Evolutionary conservation across 2,329 filamentous ascomycete genomes (phyloP), one percentile per base, ranked within the genome.

Genomic region (Calonectria leucothoes): DNA sequence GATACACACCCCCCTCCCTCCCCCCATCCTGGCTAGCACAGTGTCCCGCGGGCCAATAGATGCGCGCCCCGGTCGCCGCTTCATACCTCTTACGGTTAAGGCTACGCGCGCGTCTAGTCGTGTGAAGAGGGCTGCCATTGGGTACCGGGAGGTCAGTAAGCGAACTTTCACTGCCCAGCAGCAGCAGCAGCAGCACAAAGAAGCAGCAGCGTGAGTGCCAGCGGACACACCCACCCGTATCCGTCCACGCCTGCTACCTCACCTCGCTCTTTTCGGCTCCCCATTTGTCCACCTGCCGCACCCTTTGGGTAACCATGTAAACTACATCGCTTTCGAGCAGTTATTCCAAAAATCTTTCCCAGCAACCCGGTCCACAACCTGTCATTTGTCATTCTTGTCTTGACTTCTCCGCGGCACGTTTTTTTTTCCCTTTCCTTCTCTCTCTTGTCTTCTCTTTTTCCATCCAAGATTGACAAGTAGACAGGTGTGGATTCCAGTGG

Each of bases 91-190:
- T 76, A 25, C 6, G 72, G 78, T 64, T 64, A 70, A 71, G 74
- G 71, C 33, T 74, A 76, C 78, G 80, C 81, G 82, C 82, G 82
- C 82, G 81, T 83, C 75, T 82, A 81, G 72, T 65, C 70, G 69
- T 71, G 70, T 71, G 67, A 72, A 63, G 68, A 64, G 73, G 63
- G 45, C 69, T 76, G 70, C 69, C 61, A 83, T 83, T 83, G 81
- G 82, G 73, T 78, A 81, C 79, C 79, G 79, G 77, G 68, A 76
- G 72, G 75, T 74, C 74, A 74, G 74, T 76, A 82, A 81, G 78
- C 81, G 82, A 82, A 77, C 78, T 66, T 75, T 72, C 59, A 68
- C 72, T 77, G 72, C 64, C 72, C 73, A 76, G 69, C 33, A 17
- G 55, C 55, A n/a, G n/a, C n/a, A n/a, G n/a, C n/a, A n/a, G n/a